These are phyloP conservation scores for Meyerozyma guilliermondii DNA, from an alignment of 1,139 yeast species.

Conservation along the genomic window DNA sequence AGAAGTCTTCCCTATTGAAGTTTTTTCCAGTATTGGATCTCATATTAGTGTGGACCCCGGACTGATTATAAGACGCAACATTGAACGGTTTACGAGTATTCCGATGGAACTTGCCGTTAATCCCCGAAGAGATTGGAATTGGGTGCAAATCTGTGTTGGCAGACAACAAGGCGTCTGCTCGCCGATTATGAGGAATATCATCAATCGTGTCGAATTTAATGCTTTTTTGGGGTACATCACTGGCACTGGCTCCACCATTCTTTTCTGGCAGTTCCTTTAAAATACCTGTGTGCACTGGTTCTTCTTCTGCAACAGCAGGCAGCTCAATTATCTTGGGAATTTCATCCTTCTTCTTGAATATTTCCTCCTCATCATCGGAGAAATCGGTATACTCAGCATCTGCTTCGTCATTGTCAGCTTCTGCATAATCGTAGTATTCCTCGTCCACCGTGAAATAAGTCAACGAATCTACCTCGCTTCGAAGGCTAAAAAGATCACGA, in stretches of 20 bases:
- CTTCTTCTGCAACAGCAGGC: neutral
- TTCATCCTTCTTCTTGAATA: conserved; percentile 10
- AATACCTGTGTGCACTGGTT: conserved; percentile 4
- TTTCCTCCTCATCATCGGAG: conserved; percentile 18
- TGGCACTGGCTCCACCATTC: neutral
- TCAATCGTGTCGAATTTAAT: neutral
- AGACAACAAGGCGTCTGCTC: conserved; percentile 44
- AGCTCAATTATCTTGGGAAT: neutral
- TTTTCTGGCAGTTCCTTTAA: conserved; percentile 6
- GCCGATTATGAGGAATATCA: conserved; percentile 34
- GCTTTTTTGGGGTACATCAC: neutral
- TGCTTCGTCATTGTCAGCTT: conserved; percentile 15
- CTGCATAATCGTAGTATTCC: conserved; percentile 44
- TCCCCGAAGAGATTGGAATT: conserved; percentile 32
- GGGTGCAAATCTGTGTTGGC: conserved; percentile 38
- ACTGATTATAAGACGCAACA: conserved; percentile 50
- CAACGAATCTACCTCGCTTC: conserved; percentile 53
- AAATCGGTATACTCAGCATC: conserved; percentile 10
- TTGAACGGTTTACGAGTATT: conserved; percentile 59
- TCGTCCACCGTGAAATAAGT: conserved; percentile 81
- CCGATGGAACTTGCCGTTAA: conserved; percentile 34
- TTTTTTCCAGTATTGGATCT: conserved; percentile 8
- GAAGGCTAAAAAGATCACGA: conserved; percentile 61
- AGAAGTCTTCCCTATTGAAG: conserved; percentile 65
- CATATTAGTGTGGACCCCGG: conserved; percentile 24